A percentile compares a stretch with the other conserved stretches of the same genome.
These are phyloP conservation scores for Pythium insidiosum DNA, from an alignment of 352 stramenopile genomes.

Conservation along the genomic window DNA sequence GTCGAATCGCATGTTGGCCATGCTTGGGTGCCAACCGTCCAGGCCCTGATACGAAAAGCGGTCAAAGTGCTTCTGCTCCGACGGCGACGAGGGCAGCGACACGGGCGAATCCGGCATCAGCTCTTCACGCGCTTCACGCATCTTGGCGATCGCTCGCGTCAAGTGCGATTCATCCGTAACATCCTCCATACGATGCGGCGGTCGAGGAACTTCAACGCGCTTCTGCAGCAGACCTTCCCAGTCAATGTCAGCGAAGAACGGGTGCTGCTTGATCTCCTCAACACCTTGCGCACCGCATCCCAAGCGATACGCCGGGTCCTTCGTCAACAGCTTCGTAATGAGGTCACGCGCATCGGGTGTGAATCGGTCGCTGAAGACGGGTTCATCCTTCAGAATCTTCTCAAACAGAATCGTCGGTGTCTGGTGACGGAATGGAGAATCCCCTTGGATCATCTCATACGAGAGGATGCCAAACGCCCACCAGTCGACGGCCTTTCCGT, in stretches of 20 bases:
- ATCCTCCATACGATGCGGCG: slow-evolving; percentile 64
- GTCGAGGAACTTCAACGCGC: slow-evolving; percentile 55
- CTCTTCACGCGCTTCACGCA: slow-evolving; percentile 59
- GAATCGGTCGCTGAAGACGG: slow-evolving; percentile 61
- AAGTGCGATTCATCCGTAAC: slow-evolving; percentile 63
- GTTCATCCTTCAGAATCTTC: slow-evolving; percentile 72
- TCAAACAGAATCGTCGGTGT: slow-evolving; percentile 62
- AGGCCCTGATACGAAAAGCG: slow-evolving; percentile 65
- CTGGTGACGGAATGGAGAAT: slow-evolving; percentile 66
- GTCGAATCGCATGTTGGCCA: slow-evolving; percentile 59
- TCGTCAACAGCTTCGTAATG: slow-evolving; percentile 47
- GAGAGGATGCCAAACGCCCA: slow-evolving; percentile 70
- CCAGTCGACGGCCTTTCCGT: slow-evolving; percentile 67
- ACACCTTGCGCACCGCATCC: slow-evolving; percentile 49
- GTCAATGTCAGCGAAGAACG: slow-evolving; percentile 66
- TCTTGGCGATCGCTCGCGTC: slow-evolving; percentile 54
- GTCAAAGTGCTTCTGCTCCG: slow-evolving; percentile 64
- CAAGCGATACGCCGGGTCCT: slow-evolving; percentile 40
- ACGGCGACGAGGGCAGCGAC: slow-evolving; percentile 52
- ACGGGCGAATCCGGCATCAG: slow-evolving; percentile 67
- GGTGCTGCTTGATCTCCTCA: slow-evolving; percentile 65
- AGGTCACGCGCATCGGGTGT: slow-evolving; percentile 57
- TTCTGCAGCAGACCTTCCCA: slow-evolving; percentile 48
- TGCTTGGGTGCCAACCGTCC: slow-evolving; percentile 49
- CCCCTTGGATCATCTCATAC: slow-evolving; percentile 70